Conservation (phyloP, 2,329 filamentous ascomycete species). For the Elsinoe batatas region DNA sequence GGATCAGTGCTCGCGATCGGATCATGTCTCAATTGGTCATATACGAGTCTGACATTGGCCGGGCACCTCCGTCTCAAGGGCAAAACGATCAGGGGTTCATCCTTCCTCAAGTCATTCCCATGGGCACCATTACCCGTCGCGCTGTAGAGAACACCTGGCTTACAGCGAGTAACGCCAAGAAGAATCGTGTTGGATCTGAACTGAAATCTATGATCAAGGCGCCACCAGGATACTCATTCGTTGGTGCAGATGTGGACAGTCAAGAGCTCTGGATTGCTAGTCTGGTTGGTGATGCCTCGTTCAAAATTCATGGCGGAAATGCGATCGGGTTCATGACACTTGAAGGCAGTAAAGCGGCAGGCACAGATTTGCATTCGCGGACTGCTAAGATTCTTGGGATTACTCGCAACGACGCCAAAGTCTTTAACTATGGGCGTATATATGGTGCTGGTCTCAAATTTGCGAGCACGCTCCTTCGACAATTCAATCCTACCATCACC, state of each 20-base stretch:
- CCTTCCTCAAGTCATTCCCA: slow-evolving; percentile 88
- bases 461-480: slow-evolving; percentile 75
- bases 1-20: slow-evolving; percentile 89
- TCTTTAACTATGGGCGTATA: slow-evolving; percentile 98
- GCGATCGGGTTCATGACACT: slow-evolving; percentile 98
- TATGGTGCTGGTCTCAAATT: slow-evolving; percentile 97
- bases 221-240: slow-evolving; percentile 81
- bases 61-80: slow-evolving; percentile 20
- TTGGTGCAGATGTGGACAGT: slow-evolving; percentile 94
- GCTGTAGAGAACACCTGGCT: slow-evolving; percentile 98
- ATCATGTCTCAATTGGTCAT: slow-evolving; percentile 96
- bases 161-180: slow-evolving; percentile 93
- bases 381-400: slow-evolving; percentile 90
- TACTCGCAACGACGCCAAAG: slow-evolving; percentile 86
- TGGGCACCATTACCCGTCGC: slow-evolving; percentile 92
- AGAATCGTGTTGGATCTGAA: slow-evolving; percentile 90
- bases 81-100: slow-evolving; percentile 58
- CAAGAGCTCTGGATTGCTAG: slow-evolving; percentile 98
- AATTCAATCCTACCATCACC: slow-evolving; percentile 80
- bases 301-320: slow-evolving; percentile 90
- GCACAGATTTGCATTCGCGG: slow-evolving; percentile 88
- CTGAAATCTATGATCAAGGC: slow-evolving; percentile 94
- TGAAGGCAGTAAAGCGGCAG: slow-evolving; percentile 87
- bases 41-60: slow-evolving; percentile 54
- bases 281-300: slow-evolving; percentile 85